These are phyloP conservation scores for Eurotiales sp. DNA, from an alignment of 2,329 filamentous ascomycete genomes.

Conservation along the genomic window DNA sequence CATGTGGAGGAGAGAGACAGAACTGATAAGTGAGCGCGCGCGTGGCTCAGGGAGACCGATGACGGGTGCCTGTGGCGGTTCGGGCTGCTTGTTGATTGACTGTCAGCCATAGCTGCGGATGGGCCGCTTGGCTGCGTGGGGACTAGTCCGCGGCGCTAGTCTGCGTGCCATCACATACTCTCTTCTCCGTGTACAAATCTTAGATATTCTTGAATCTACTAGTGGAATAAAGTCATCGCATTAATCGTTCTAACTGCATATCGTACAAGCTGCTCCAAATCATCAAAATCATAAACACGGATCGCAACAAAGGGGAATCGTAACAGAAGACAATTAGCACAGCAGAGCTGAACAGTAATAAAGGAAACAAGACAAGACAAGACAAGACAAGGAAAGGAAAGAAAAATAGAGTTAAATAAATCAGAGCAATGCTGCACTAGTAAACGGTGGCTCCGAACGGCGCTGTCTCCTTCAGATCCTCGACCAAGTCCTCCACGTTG, in stretches of 20 bases:
- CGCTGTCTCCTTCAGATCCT: conserved; percentile 74
- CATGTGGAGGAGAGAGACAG: background rate
- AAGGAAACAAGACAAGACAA: background rate
- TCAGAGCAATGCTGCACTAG: conserved; percentile 13
- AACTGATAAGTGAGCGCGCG: background rate
- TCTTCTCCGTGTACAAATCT: too few species aligned
- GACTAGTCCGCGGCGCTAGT: too few species aligned
- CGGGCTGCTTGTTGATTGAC: background rate
- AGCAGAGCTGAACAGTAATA: background rate
- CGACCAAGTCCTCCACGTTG: conserved; percentile 80
- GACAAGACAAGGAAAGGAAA: background rate
- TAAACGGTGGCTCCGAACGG: conserved; percentile 61
- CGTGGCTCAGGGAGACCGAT: background rate
- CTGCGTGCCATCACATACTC: too few species aligned
- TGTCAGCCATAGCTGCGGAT: too few species aligned
- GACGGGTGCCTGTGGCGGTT: too few species aligned
- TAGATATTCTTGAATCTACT: too few species aligned
- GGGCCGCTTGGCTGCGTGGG: too few species aligned
- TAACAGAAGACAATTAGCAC: conserved; percentile 9
- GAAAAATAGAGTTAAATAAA: background rate
- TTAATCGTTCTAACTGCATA: conserved; percentile 14
- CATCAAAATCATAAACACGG: conserved; percentile 6
- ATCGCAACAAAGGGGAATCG: conserved; percentile 15
- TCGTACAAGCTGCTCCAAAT: conserved; percentile 5
- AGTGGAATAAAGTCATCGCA: background rate